Base-by-base conservation (phyloP, 805 yeast genomes). In the Pichia cabralensis region DNA sequence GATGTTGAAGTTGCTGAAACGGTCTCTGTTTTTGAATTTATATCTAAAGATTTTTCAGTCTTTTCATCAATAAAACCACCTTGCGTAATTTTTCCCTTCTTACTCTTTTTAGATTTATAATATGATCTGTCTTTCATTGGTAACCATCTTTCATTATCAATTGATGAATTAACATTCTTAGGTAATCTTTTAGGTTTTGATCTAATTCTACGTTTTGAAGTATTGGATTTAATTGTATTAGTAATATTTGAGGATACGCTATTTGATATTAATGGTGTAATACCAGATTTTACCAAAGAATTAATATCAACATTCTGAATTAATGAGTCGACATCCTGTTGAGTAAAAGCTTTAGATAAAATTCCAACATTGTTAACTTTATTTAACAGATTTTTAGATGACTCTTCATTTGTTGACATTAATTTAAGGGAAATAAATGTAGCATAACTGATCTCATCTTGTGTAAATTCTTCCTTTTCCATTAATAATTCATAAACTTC, bases 61-160 rank as follows among this genome's bases (percentile, higher is more conserved):
- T 54, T 62, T 34, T 57, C 60, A 48, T 71, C 76, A 11, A 69
- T 69, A 22, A 57, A 44, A 26, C 78, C 79, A 48, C 83, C 85
- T 52, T 76, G 83, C 1, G 80, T 73, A 31, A 67, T 73, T 42
- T 65, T 68, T 6, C 57, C 57, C 45, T 66, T 69, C 53, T 74
- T 79, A 44, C 76, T 72, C 62, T 74, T 76, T 52, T 82, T 80
- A 11, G 94, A 83, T 56, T 75, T 83, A 61, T 80, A 86, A 47
- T 77, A 74, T 6, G 86, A 71, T 55, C 97, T 74, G 52, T 88
- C 94, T 52, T 76, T 80, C 67, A 81, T 48, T 16, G 96, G 94
- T 33, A 89, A 57, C 97, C 97, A 88, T 60, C 96, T 78, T 56
- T 88, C 96, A 13, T 72, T 69, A 46, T 79, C 80, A 3, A 71